Evolutionary conservation across 495 filamentous ascomycete genomes (phyloP).

Genomic region (Pyronema omphalodes): DNA sequence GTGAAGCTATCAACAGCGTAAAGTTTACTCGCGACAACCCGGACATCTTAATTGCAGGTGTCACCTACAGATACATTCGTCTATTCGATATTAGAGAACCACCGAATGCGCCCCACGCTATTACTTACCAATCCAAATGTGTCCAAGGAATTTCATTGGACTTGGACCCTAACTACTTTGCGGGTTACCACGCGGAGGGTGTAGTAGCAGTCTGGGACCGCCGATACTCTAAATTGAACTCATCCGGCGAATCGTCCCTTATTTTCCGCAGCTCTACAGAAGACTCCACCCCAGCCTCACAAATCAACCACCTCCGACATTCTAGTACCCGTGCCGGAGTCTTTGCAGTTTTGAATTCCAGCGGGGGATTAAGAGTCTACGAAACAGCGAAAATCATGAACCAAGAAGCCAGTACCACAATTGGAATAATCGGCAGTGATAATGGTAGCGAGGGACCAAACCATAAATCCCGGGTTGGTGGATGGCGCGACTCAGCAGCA

Average conservation of each 20-base stretch:
- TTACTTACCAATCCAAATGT: constrained; percentile 58
- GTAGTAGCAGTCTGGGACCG: constrained; percentile 78
- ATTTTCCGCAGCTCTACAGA: constrained; percentile 10
- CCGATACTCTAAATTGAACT: constrained; percentile 31
- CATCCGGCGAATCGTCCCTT: constrained; percentile 11
- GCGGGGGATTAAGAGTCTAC: constrained; percentile 19
- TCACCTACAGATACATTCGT: constrained; percentile 70
- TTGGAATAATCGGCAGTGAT: background rate
- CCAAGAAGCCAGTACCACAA: constrained; percentile 5
- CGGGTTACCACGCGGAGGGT: constrained; percentile 47
- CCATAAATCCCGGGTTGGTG: constrained; percentile 10
- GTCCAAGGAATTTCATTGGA: constrained; percentile 85
- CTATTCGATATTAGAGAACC: constrained; percentile 69
- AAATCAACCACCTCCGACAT: constrained; percentile 16
- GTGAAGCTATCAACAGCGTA: constrained; percentile 74
- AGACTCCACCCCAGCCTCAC: constrained; percentile 5
- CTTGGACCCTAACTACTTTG: constrained; percentile 83
- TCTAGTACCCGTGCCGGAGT: constrained; percentile 15
- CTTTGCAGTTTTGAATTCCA: constrained; percentile 17
- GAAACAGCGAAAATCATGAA: constrained; percentile 23
- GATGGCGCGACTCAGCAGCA: constrained; percentile 21
- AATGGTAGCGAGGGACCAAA: constrained; percentile 4
- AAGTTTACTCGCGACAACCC: constrained; percentile 80
- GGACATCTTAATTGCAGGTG: constrained; percentile 60
- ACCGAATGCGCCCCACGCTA: constrained; percentile 33